A percentile compares a stretch with the other conserved stretches of the same genome.
Conservation (phyloP, 495 filamentous ascomycete genomes). For the Lichina pygmaea region DNA sequence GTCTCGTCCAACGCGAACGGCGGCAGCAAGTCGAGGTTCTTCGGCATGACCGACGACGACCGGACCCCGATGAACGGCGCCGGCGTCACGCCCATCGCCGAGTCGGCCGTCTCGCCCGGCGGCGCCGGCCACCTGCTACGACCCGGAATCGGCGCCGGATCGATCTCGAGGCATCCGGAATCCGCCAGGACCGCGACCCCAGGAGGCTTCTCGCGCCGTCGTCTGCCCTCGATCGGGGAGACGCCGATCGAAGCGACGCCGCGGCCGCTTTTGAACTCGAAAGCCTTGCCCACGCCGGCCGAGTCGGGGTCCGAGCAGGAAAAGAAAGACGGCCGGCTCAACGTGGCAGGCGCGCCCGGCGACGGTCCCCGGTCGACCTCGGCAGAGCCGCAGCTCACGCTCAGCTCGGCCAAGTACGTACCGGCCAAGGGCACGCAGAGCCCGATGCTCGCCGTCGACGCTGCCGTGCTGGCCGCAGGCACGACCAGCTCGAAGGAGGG, state of each 20-base stretch:
- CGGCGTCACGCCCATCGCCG: constrained; percentile 70
- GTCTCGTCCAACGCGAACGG: constrained; percentile 16
- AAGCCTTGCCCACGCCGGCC: constrained; percentile 13
- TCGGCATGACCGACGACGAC: constrained; percentile 35
- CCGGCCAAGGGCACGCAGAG: constrained; percentile 13
- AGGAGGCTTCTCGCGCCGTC: constrained; percentile 35
- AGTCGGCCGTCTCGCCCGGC: constrained; percentile 54
- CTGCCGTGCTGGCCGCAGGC: constrained; percentile 20
- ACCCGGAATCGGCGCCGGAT: constrained; percentile 10
- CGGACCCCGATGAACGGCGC: constrained; percentile 49
- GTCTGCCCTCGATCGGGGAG: constrained; percentile 70
- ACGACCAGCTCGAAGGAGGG: constrained; percentile 2
- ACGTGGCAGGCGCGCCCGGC: neutral
- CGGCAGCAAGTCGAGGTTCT: constrained; percentile 32
- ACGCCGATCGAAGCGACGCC: constrained; percentile 30
- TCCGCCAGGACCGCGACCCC: constrained; percentile 50
- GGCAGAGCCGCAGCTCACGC: neutral
- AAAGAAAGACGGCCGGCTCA: constrained; percentile 4
- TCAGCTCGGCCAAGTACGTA: constrained; percentile 8
- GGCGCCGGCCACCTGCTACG: constrained; percentile 21
- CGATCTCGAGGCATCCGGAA: constrained; percentile 22
- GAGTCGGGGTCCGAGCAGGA: constrained; percentile 24
- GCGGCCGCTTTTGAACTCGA: constrained; percentile 16
- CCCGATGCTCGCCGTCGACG: constrained; percentile 20
- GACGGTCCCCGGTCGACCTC: neutral